Evolutionary conservation across 1,139 yeast species (phyloP).

Genomic region (Hansenula sp.): DNA sequence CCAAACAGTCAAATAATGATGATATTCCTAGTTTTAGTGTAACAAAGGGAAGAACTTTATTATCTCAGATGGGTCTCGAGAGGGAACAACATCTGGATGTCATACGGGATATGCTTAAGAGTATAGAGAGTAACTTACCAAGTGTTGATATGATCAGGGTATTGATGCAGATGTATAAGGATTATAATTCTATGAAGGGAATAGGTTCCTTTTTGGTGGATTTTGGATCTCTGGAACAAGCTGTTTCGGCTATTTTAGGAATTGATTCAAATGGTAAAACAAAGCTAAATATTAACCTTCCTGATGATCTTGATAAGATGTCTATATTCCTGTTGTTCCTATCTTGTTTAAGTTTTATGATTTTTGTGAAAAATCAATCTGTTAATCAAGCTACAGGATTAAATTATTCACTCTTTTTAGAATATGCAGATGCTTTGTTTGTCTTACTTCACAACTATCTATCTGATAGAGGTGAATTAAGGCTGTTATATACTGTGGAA

Average conservation of each 20-base stretch:
- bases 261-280: background rate
- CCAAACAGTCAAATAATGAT: background rate
- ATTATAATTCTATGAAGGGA: background rate
- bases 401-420: background rate
- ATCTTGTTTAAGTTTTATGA: background rate
- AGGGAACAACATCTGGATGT: background rate
- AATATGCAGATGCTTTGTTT: background rate
- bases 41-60: background rate
- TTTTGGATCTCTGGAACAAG: background rate
- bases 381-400: background rate
- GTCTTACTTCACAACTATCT: background rate
- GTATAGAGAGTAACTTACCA: background rate
- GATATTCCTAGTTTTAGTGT: background rate
- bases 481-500: background rate
- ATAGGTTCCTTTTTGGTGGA: background rate
- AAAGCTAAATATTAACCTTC: background rate
- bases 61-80: background rate
- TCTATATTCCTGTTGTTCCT: background rate
- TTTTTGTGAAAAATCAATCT: background rate
- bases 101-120: background rate
- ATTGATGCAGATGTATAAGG: background rate
- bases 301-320: background rate
- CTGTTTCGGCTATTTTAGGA: background rate
- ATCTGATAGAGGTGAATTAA: background rate
- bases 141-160: background rate